A percentile compares a stretch with the other conserved stretches of the same genome.
Evolutionary conservation across 257 asterid species (phyloP).

Genomic region (Solanum ossicruentum): DNA sequence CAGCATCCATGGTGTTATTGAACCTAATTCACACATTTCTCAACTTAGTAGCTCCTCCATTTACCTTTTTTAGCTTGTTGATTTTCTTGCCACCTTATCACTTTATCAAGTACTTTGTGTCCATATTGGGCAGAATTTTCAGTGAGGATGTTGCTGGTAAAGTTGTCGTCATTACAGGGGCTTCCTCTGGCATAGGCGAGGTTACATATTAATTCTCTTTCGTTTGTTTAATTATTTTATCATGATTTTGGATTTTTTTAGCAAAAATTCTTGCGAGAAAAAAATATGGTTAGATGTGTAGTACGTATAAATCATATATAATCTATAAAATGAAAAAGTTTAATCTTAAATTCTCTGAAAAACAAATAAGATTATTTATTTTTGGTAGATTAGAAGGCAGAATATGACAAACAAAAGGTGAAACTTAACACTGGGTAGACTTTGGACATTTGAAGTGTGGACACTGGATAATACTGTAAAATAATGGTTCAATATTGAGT

Average conservation of each 20-base stretch:
- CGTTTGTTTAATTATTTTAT: too few species aligned
- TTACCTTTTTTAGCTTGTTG: slow-evolving; percentile 50
- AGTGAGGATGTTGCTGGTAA: slow-evolving; percentile 57
- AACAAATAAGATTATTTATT: too few species aligned
- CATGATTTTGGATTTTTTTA: too few species aligned
- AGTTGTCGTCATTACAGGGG: slow-evolving; percentile 73
- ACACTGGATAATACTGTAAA: not conserved
- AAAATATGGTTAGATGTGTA: too few species aligned
- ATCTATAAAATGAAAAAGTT: too few species aligned
- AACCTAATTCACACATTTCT: slow-evolving; percentile 50
- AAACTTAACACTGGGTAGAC: too few species aligned
- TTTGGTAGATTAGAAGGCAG: too few species aligned
- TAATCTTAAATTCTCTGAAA: too few species aligned
- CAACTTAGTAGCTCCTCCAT: slow-evolving; percentile 50
- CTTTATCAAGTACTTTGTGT: slow-evolving; percentile 44
- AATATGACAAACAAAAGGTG: too few species aligned
- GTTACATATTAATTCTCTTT: slow-evolving; percentile 6
- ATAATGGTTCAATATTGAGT: not conserved
- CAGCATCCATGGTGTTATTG: not conserved
- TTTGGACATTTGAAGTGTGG: not conserved
- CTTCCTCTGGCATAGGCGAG: slow-evolving; percentile 95
- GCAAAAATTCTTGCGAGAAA: too few species aligned
- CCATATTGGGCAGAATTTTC: slow-evolving; percentile 33
- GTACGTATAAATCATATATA: too few species aligned
- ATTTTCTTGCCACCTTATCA: slow-evolving; percentile 55